A percentile compares a stretch with the other conserved stretches of the same genome.
Conservation (phyloP, 495 filamentous ascomycete species). For the Cenococcum geophilum region DNA sequence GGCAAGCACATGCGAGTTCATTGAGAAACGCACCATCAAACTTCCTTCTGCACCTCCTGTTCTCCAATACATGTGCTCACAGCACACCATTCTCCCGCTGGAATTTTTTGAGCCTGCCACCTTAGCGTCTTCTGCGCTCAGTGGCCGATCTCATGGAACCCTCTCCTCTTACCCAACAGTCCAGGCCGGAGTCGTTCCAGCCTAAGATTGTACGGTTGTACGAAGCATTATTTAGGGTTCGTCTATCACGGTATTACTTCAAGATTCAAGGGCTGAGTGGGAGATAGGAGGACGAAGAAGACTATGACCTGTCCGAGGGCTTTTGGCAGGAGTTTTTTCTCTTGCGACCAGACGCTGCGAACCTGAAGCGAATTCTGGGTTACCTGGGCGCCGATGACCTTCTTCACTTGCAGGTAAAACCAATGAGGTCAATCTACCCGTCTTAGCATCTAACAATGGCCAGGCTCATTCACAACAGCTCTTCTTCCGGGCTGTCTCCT, state of each 20-base stretch:
- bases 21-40: too few species aligned
- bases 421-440: not conserved
- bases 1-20: too few species aligned
- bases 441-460: constrained; percentile 8
- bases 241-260: constrained; percentile 7
- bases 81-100: constrained; percentile 26
- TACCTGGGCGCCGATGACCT: constrained; percentile 65
- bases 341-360: constrained; percentile 63
- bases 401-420: constrained; percentile 59
- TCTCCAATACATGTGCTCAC: too few species aligned
- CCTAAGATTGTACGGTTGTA: constrained; percentile 91
- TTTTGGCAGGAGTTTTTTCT: constrained; percentile 98
- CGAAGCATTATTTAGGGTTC: constrained; percentile 75
- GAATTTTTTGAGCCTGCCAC: not conserved
- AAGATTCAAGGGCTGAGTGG: constrained; percentile 11
- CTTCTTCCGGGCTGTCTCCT: constrained; percentile 64
- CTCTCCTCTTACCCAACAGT: constrained; percentile 90
- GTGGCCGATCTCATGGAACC: constrained; percentile 57
- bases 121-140: not conserved
- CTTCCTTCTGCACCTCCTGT: too few species aligned
- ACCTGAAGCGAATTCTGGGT: constrained; percentile 61
- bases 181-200: constrained; percentile 81
- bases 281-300: constrained; percentile 52
- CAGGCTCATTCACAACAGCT: constrained; percentile 70
- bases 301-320: constrained; percentile 67